Base-by-base conservation (phyloP, 2,329 filamentous ascomycete species). In the Claviceps capensis region DNA sequence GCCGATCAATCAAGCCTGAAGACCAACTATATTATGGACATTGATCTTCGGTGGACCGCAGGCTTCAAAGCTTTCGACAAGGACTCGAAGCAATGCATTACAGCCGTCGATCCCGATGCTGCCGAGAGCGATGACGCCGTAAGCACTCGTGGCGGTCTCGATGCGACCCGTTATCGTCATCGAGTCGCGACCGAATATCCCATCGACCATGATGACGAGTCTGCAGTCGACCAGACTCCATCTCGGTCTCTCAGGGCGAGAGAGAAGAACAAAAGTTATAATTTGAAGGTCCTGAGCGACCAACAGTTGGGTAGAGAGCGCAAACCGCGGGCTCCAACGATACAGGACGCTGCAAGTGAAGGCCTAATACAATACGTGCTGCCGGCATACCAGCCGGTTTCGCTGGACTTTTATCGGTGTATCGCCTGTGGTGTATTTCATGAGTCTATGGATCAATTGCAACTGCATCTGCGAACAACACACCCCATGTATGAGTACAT, bases 261-360 rank as follows among this genome's bases (percentile, higher is more conserved):
- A 50, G 70, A 64, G 17, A 67, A 67, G 43, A 72, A 71, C 52
- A 74, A 75, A 54, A 70, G 72, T 22, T 83, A 83, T 60, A 83
- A 83, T 56, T 63, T 82, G 40, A 82, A 80, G 60, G 67, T 74
- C 13, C 65, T 82, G 16, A 81, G 74, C 61, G 76, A 78, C 57
- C 75, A 77, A 57, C 76, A 77, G 5, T 71, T 77, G 49, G 77
- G 78, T 4, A 76, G 70, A 57, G 72, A 74, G 44, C 70, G 69
- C 55, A 75, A 72, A 55, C 69, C 69, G 59, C 59, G 59, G 52
- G 54, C 59, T 53, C 57, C 62, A 53, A 56, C 54, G 54, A 52
- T 60, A 52, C 56, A 62, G 48, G 47, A 52, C 54, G 59, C 55
- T 23, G 53, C 55, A 40, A 66, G 63, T 52, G 70, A 71, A 57